Conservation (phyloP, 1,284 basidiomycete species). For the Sanghuangporus baumii region DNA sequence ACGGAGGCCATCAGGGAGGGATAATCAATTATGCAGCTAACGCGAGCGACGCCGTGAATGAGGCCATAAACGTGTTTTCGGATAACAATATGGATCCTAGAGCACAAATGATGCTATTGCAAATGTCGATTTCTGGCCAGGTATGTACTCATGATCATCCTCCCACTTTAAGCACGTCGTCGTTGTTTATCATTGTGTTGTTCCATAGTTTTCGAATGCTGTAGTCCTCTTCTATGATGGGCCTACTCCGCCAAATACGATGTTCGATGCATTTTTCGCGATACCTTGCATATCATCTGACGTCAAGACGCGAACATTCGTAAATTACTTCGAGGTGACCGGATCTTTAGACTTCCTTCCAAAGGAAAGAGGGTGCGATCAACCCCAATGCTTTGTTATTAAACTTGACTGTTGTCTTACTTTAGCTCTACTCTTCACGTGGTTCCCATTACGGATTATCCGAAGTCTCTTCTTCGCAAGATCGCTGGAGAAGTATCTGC, state of each 20-base stretch:
- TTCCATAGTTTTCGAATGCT: constrained; percentile 1
- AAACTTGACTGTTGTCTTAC: neutral
- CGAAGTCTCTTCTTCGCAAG: too few species aligned
- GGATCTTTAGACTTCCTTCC: constrained; percentile 10
- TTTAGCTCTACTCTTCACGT: neutral
- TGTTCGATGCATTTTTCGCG: constrained; percentile 7
- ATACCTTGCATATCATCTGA: neutral
- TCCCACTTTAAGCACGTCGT: too few species aligned
- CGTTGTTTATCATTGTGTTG: too few species aligned
- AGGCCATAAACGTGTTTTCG: constrained; percentile 7
- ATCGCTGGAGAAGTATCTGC: neutral
- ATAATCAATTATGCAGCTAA: constrained; percentile 2
- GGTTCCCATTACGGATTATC: constrained; percentile 8
- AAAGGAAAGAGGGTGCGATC: neutral
- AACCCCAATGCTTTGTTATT: too few species aligned
- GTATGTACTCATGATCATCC: neutral
- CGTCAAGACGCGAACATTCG: neutral
- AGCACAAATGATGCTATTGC: constrained; percentile 10
- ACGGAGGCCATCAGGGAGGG: neutral
- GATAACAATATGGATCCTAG: constrained; percentile 14
- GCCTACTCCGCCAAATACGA: constrained; percentile 1
- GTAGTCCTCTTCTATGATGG: constrained; percentile 12
- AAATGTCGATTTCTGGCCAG: constrained; percentile 1
- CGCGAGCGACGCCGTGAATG: neutral
- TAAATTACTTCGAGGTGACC: neutral